Base-by-base conservation (phyloP, 192 early-diverging fungal species). In the Coemansia interrupta region DNA sequence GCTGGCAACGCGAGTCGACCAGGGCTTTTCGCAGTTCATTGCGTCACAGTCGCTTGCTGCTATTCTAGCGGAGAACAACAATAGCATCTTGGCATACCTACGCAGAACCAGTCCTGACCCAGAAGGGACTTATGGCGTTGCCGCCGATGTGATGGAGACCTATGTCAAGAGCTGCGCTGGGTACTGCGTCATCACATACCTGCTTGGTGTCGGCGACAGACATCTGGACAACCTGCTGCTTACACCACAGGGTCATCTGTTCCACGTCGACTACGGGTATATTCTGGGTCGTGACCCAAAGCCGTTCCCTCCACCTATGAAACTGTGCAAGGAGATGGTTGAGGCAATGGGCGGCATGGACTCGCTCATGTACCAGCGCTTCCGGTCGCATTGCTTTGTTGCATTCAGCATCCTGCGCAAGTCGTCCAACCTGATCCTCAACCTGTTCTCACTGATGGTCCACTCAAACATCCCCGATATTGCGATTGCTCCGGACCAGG, bases 301-400 rank as follows among this genome's bases (percentile, higher is more conserved):
- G 66, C 97, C 97, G 5, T 99, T 99, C 82, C 97, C 97, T 36
- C 96, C 97, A 12, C 97, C 97, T 0, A 99, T 99, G 95, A 99
- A 99, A 72, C 85, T 99, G 30, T 95, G 91, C 65, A 96, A 95
- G 63, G 97, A 99, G 82, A 99, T 99, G 97, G 93, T 99, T 6
- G 97, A 99, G 64, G 95, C 91, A 0, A 96, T 99, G 94, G 97
- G 97, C 32, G 96, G 96, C 23, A 86, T 91, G 26, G 82, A 85
- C 38, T 93, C 94, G 18, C 86, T 82, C 15, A 84, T 87, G 56
- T 99, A 94, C 78, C 90, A 92, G 68, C 84, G 86, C 39, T 99
- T 99, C 82, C 87, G 86, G 70, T 86, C 86, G 19, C 94, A 93
- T 71, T 97, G 93, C 66, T 95, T 92, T 73, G 89, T 92, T 9